Percentiles rank a stretch among this genome's conserved stretches.
Evolutionary conservation across 2,329 filamentous ascomycete genomes (phyloP).

Genomic region (Fragosphaeria purpurea): DNA sequence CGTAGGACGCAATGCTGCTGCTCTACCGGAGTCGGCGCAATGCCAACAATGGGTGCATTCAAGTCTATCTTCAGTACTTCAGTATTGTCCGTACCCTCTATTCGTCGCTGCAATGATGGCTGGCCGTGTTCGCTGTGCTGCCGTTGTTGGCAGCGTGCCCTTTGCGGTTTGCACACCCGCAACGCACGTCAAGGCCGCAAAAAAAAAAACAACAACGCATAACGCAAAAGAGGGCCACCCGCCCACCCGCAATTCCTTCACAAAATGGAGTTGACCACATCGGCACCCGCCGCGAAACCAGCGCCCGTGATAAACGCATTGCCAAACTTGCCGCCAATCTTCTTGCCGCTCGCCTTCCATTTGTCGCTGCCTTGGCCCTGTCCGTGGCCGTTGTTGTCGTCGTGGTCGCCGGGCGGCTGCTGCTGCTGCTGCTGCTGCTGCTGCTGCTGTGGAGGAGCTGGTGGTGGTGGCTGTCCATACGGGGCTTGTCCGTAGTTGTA

Average conservation of each 20-base stretch:
- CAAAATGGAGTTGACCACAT: slow-evolving; percentile 86
- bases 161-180: no score
- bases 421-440: slow-evolving; percentile 43
- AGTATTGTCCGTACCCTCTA: no score
- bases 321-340: slow-evolving; percentile 91
- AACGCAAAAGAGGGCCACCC: background rate
- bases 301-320: slow-evolving; percentile 81
- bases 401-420: slow-evolving; percentile 15
- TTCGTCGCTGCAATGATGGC: no score
- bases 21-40: no score
- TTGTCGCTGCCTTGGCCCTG: slow-evolving; percentile 46
- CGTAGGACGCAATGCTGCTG: no score
- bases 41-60: no score
- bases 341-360: slow-evolving; percentile 70
- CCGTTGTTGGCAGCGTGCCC: no score
- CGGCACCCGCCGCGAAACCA: slow-evolving; percentile 80
- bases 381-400: no score
- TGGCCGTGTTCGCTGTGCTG: no score
- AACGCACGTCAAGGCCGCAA: no score
- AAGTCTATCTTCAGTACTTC: no score
- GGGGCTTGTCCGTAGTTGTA: slow-evolving; percentile 5
- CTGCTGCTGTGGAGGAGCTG: slow-evolving; percentile 27
- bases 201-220: background rate
- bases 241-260: slow-evolving; percentile 31
- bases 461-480: slow-evolving; percentile 23